Evolutionary conservation across 257 asterid species (phyloP).

Genomic region (Nicotiana paniculata): DNA sequence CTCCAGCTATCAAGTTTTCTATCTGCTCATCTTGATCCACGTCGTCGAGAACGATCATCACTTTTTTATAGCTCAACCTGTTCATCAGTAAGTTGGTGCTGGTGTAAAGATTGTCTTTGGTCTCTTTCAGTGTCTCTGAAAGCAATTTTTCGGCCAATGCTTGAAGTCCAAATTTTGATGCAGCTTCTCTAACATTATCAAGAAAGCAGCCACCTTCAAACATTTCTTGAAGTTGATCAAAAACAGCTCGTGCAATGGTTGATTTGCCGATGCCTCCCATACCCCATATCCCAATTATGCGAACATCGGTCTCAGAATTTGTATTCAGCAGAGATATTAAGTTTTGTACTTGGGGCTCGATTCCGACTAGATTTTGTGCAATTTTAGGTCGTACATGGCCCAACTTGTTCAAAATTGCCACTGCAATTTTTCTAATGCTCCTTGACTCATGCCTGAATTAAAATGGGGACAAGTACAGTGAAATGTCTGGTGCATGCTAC

Average conservation of each 20-base stretch:
- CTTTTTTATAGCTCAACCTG: conserved; percentile 14
- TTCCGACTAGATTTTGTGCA: conserved; percentile 1
- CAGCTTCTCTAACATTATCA: conserved; percentile 14
- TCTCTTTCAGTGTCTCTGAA: conserved; percentile 6
- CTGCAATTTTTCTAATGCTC: conserved; percentile 2
- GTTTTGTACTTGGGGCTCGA: conserved; percentile 5
- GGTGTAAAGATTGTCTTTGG: not conserved
- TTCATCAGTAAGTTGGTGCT: not conserved
- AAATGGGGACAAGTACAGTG: not conserved
- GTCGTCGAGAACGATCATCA: conserved; percentile 12
- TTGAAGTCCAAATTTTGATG: conserved; percentile 7
- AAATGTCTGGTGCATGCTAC: not conserved
- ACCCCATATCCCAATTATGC: conserved; percentile 13
- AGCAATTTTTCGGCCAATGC: not conserved
- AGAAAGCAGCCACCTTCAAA: conserved; percentile 13
- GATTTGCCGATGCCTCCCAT: conserved; percentile 22
- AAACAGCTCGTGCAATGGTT: conserved; percentile 12
- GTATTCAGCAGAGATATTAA: not conserved
- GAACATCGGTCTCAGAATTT: not conserved
- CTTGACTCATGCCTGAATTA: conserved; percentile 7
- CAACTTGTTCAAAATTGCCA: not conserved
- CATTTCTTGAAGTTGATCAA: not conserved
- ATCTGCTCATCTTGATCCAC: conserved; percentile 13
- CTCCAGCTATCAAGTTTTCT: not conserved
- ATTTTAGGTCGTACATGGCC: not conserved